Conservation (phyloP, 495 filamentous ascomycete species). For the Chaetomium fimeti region DNA sequence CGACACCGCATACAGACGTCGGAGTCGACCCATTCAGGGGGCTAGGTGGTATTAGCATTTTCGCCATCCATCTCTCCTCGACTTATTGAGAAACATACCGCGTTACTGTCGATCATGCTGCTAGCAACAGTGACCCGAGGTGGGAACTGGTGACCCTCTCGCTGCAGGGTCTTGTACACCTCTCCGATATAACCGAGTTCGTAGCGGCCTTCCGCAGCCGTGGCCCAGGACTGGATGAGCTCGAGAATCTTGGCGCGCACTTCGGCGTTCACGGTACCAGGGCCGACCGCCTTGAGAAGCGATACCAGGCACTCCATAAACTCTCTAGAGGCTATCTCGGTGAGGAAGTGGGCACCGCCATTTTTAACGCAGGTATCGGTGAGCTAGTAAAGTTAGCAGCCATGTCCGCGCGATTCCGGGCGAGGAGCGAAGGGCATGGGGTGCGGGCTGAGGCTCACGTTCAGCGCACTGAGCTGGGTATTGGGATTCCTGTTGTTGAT, state of each 20-base stretch:
- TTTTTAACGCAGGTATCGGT: slow-evolving; percentile 99
- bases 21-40: slow-evolving; percentile 95
- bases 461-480: slow-evolving; percentile 86
- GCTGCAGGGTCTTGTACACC: slow-evolving; percentile 75
- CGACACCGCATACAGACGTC: slow-evolving; percentile 98
- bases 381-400: slow-evolving; percentile 48
- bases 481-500: slow-evolving; percentile 97
- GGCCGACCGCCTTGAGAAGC: slow-evolving; percentile 74
- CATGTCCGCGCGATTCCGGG: slow-evolving; percentile 3
- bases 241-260: slow-evolving; percentile 89
- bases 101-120: slow-evolving; percentile 95
- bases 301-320: slow-evolving; percentile 98
- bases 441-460: slow-evolving; percentile 52
- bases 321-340: slow-evolving; percentile 91
- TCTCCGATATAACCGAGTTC: slow-evolving; percentile 84
- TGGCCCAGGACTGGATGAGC: slow-evolving; percentile 90
- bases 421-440: too few relatives aligned
- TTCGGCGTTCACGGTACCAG: slow-evolving; percentile 72
- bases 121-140: slow-evolving; percentile 82
- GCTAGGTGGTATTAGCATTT: slow-evolving; percentile 52
- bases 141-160: slow-evolving; percentile 85
- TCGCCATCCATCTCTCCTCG: not conserved
- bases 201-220: slow-evolving; percentile 79
- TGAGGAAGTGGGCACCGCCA: slow-evolving; percentile 91
- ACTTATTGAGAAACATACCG: slow-evolving; percentile 58